Base-by-base conservation (phyloP, 805 yeast species). In the Candida sonorensis region DNA sequence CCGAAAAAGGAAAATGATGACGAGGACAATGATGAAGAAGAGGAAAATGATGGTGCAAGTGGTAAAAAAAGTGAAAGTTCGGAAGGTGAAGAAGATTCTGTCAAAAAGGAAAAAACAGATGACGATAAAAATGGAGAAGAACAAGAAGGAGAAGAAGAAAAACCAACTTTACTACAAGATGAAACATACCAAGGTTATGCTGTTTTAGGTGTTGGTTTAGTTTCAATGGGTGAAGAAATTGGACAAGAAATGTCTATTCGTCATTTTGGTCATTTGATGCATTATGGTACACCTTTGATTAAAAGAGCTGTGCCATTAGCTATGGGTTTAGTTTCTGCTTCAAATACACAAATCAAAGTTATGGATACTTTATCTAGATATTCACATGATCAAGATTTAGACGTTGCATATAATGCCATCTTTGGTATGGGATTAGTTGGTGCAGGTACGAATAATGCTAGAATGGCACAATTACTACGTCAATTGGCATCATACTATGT, bases 371-470 rank as follows among this genome's bases (percentile, higher is more conserved):
- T 92, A 44, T 88, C 97, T 4, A 76, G 98, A 56, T 87, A 85
- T 62, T 86, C 97, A 7, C 99, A 92, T 61, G 99, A 92, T 53
- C 79, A 85, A 35, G 97, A 92, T 57, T 64, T 84, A 46, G 94
- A 85, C 52, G 96, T 92, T 34, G 95, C 97, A 6, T 80, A 81
- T 56, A 92, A 88, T 55, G 87, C 98, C 14, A 87, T 92, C 42
- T 90, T 85, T 51, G 79, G 95, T 27, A 88, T 92, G 97, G 99
- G 99, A 34, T 64, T 92, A 41, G 94, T 90, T 47, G 98, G 98
- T 55, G 92, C 97, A 14, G 99, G 99, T 62, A 92, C 98, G 18
- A 90, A 92, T 62, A 92, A 92, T 56, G 98, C 99, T 7, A 81
- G 99, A 64, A 69, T 92, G 43, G 97, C 97, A 4, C 98, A 92